Base-by-base conservation (phyloP, 1,284 basidiomycete genomes). In the Abortiporus biennis region DNA sequence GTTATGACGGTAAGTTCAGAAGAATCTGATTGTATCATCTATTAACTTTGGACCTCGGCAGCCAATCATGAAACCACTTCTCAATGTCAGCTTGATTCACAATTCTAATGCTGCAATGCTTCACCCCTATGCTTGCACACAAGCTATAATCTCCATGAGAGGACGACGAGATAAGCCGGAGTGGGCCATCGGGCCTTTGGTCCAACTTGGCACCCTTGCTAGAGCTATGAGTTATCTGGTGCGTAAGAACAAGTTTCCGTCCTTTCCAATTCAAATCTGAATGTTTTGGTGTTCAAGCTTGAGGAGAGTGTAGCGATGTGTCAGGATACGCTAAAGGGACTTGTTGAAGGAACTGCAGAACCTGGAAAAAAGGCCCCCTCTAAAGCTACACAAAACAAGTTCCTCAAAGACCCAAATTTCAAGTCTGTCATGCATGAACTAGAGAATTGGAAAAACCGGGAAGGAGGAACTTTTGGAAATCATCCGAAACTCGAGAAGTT, bases 401-500 rank as follows among this genome's bases (percentile, higher is more conserved):
- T 82, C 23, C 65, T 67, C 35, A 71, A 73, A 21, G 74, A 88
- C 51, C 62, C 76, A 0, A 63, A 71, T 15, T 88, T 86, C 52
- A 71, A 75, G 45, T 71, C 69, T 11, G 63, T 89, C 29, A 69
- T 90, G 52, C 61, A 65, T 16, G 80, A 85, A 51, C 68, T 92
- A 22, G 78, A 87, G 44, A 50, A 49, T n/a, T 72, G 76, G 53
- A 66, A 68, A 40, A 61, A 64, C 32, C 62, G 59, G 15, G n/a
- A n/a, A n/a, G 43, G 49, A n/a, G 53, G 47, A 1, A 78, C 77
- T 2, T 84, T 82, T 52, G 60, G 72, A 3, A 59, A 74, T 33
- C 96, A 99, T 63, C 96, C 96, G 2, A 99, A 99, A 68, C 89
- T 99, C 83, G 85, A 88, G 29, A 84, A 76, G 47, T 72, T 97